Conservation (phyloP, 2,329 filamentous ascomycete species). For the Aspergillus pseudotamarii region DNA sequence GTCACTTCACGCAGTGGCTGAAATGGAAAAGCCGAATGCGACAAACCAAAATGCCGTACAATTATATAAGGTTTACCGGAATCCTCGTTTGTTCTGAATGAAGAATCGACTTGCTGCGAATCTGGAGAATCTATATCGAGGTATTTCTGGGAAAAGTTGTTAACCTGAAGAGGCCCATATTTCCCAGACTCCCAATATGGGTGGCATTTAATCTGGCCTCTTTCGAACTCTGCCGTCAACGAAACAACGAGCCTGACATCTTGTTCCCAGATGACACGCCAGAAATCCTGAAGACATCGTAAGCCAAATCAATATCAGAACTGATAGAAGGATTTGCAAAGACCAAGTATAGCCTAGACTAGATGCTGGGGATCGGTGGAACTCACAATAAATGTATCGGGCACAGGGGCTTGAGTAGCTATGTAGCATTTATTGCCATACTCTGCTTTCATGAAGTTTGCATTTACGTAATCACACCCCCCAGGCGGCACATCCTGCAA, state of each 20-base stretch:
- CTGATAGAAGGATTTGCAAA: neutral
- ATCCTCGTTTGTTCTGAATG: constrained; percentile 32
- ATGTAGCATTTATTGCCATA: constrained; percentile 92
- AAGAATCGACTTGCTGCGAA: constrained; percentile 48
- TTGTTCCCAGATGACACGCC: constrained; percentile 96
- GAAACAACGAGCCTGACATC: constrained; percentile 94
- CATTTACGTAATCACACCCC: constrained; percentile 92
- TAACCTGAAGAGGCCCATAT: constrained; percentile 77
- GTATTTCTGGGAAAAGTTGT: constrained; percentile 77
- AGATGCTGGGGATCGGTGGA: neutral
- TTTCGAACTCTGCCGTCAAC: constrained; percentile 91
- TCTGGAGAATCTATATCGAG: constrained; percentile 70
- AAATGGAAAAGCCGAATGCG: constrained; percentile 76
- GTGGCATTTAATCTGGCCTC: constrained; percentile 92
- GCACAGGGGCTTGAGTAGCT: constrained; percentile 89
- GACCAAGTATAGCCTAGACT: neutral
- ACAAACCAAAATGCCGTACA: constrained; percentile 83
- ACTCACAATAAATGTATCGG: constrained; percentile 84
- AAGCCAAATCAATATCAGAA: neutral
- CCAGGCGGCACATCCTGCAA: constrained; percentile 68
- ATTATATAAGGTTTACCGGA: constrained; percentile 67
- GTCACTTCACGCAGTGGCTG: constrained; percentile 88
- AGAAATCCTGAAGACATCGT: constrained; percentile 73
- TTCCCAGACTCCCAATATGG: constrained; percentile 83
- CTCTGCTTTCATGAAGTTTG: constrained; percentile 78